phyloP scores from a whole-genome alignment of 768 basidiomycete species.

The Hebeloma cylindrosporum region DNA sequence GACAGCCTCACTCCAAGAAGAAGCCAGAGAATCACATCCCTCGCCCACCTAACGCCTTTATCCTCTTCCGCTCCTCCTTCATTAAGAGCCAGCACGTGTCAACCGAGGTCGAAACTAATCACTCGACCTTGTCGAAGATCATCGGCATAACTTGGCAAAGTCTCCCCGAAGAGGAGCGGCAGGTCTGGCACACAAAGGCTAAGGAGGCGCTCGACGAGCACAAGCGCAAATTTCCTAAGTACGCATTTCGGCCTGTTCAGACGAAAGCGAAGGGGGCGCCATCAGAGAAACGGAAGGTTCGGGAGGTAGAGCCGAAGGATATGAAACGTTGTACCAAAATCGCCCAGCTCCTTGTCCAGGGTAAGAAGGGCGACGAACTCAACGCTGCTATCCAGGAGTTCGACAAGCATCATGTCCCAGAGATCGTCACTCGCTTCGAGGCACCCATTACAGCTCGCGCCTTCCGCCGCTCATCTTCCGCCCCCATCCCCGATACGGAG shows the following conservation, averaged over 20 bases:
- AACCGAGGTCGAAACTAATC: slow-evolving; percentile 76
- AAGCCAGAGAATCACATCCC: slow-evolving; percentile 77
- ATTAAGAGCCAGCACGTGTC: slow-evolving; percentile 79
- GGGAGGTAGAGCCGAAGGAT: slow-evolving; percentile 69
- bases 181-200: slow-evolving; percentile 77
- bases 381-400: slow-evolving; percentile 58
- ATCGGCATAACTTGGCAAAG: slow-evolving; percentile 83
- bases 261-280: slow-evolving; percentile 44
- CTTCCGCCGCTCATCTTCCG: slow-evolving; percentile 69
- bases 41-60: slow-evolving; percentile 84
- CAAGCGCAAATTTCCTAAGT: slow-evolving; percentile 74
- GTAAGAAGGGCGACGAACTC: slow-evolving; percentile 59
- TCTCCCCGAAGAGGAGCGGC: slow-evolving; percentile 70
- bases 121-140: slow-evolving; percentile 82
- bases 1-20: slow-evolving; percentile 62
- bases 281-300: slow-evolving; percentile 57
- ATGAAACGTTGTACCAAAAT: slow-evolving; percentile 66
- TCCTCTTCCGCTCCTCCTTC: slow-evolving; percentile 82
- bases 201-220: slow-evolving; percentile 75
- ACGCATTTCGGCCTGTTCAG: slow-evolving; percentile 75
- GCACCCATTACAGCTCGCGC: slow-evolving; percentile 72
- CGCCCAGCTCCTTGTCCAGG: slow-evolving; percentile 61
- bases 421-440: slow-evolving; percentile 75
- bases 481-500: slow-evolving; percentile 45
- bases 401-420: slow-evolving; percentile 57